A percentile compares a stretch with the other conserved stretches of the same genome.
Conservation (phyloP, 805 yeast species). For the Candida tallmaniae region DNA sequence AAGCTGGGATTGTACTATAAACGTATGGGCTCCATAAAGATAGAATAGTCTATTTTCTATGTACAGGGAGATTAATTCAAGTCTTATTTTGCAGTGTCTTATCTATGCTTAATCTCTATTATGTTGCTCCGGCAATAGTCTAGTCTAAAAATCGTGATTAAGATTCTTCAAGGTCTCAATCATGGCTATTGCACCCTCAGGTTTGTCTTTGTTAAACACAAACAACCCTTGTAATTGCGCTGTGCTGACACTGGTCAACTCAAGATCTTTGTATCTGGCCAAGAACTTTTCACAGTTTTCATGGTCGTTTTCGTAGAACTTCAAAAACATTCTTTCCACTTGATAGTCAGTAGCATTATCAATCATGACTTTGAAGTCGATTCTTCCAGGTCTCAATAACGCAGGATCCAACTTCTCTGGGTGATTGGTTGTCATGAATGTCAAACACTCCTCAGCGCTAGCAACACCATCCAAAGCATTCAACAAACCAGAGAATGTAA, state of each 20-base stretch:
- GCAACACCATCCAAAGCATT: constrained; percentile 98
- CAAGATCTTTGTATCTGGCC: constrained; percentile 42
- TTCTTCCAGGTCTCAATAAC: constrained; percentile 88
- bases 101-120: no score
- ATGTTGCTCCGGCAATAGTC: no score
- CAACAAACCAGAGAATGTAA: constrained; percentile 89
- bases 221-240: constrained; percentile 95
- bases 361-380: constrained; percentile 76
- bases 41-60: no score
- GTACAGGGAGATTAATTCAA: no score
- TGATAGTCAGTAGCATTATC: constrained; percentile 87
- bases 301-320: constrained; percentile 70
- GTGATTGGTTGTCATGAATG: constrained; percentile 98
- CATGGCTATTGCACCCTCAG: constrained; percentile 69
- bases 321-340: constrained; percentile 75
- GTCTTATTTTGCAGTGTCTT: no score
- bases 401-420: constrained; percentile 94
- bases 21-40: constrained; percentile 47
- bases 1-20: constrained; percentile 74
- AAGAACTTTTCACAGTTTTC: constrained; percentile 51
- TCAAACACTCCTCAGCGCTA: constrained; percentile 91
- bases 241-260: constrained; percentile 59
- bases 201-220: constrained; percentile 84
- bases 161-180: constrained; percentile 37
- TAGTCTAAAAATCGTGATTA: constrained; percentile 1